Base-by-base conservation (phyloP, 2,329 filamentous ascomycete genomes). In the Fusarium subtropicale region DNA sequence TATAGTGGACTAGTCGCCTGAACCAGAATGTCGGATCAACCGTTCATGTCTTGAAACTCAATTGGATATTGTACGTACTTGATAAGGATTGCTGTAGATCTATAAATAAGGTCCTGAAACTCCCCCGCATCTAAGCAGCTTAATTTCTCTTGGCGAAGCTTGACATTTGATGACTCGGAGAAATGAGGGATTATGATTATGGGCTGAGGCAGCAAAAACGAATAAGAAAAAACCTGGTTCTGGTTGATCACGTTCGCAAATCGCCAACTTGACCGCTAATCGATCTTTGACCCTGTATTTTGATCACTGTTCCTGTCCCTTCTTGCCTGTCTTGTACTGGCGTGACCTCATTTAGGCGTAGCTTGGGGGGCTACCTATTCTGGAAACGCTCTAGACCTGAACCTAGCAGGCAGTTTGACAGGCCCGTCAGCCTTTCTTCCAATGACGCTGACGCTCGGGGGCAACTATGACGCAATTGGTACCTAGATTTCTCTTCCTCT, bases 381-480 rank as follows among this genome's bases (percentile, higher is more conserved):
- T 62, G 26, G 56, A 69, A 69, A 54, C 11, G 51, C 22, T 41
- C 55, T 62, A 69, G 51, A 24, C 11, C 12, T 9, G 11, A 2
- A 9, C 26, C 7, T 26, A 30, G 28, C 18, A 47, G 34, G 33
- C 33, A 36, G 34, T 18, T 31, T n/a, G 34, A 33, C 15, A 33
- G 31, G 34, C 13, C 31, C n/a, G 30, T 28, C 15, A 24, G 20
- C 22, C 16, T n/a, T 46, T 30, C 5, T 64, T 44, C 36, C 45
- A 28, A 60, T 60, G 61, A 66, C 62, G 42, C 44, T 26, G 36
- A 39, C 36, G 36, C 36, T 39, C 4, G 44, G 55, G 34, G 54
- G 55, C 60, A 66, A 68, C 20, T 38, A 69, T 68, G 66, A 68
- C 62, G 64, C 62, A 56, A 66, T 56, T 45, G 9, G 62, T 39